Conservation (phyloP, 495 filamentous ascomycete species). For the Astrothelium macrocarpum region DNA sequence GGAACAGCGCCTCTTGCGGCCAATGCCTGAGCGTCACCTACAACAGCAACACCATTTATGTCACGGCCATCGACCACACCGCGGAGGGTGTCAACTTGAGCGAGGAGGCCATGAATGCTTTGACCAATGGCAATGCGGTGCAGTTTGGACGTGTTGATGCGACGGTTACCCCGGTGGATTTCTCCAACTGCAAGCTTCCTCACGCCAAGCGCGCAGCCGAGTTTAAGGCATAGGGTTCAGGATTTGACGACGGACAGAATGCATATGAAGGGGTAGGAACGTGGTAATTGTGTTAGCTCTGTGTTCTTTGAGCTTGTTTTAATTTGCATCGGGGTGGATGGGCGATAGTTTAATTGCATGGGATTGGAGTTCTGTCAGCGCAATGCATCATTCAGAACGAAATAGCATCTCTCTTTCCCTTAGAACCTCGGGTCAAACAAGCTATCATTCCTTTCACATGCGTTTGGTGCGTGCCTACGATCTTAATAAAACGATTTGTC, state of each 20-base stretch:
- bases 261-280: too few species aligned
- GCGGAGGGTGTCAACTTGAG: constrained; percentile 55
- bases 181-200: background rate
- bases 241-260: background rate
- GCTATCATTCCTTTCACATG: too few species aligned
- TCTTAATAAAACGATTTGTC: too few species aligned
- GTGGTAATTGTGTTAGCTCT: too few species aligned
- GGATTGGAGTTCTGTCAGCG: background rate
- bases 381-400: background rate
- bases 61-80: constrained; percentile 59
- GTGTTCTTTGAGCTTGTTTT: too few species aligned
- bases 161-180: constrained; percentile 13
- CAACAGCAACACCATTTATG: constrained; percentile 48
- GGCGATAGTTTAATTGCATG: too few species aligned
- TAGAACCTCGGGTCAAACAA: too few species aligned
- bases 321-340: too few species aligned
- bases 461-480: too few species aligned
- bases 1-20: constrained; percentile 54
- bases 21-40: constrained; percentile 59
- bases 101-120: constrained; percentile 51
- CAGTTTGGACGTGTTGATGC: constrained; percentile 49
- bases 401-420: background rate
- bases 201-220: background rate
- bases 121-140: constrained; percentile 50
- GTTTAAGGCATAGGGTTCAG: background rate